Conservation (phyloP, 2,329 filamentous ascomycete genomes). For the Dactylonectria macrodidyma region DNA sequence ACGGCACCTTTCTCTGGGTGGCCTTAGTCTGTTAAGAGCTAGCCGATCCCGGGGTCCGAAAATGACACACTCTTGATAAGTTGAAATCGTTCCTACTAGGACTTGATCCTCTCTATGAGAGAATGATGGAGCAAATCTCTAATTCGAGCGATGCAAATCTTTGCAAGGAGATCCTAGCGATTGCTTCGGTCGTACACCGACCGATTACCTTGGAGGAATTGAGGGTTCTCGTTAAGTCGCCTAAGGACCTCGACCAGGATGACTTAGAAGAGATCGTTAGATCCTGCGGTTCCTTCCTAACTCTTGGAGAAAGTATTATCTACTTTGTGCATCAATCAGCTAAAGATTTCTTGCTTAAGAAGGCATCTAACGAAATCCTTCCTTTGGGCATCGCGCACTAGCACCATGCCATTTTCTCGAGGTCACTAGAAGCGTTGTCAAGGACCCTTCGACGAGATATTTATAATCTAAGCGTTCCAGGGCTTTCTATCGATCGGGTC, state of each 20-base stretch:
- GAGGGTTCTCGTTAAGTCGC: constrained; percentile 35
- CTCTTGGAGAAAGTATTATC: constrained; percentile 46
- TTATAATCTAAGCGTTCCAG: constrained; percentile 46
- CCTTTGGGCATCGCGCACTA: constrained; percentile 41
- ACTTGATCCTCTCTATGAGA: constrained; percentile 54
- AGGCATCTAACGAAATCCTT: constrained; percentile 47
- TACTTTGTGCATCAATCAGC: constrained; percentile 60
- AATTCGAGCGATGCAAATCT: constrained; percentile 46
- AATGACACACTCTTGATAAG: constrained; percentile 28
- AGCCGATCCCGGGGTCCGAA: not conserved
- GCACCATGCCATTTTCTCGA: constrained; percentile 52
- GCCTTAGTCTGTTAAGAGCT: constrained; percentile 38
- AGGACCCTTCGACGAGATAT: constrained; percentile 54
- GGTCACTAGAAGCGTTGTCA: constrained; percentile 52
- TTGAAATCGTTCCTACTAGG: constrained; percentile 51
- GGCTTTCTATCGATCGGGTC: constrained; percentile 27
- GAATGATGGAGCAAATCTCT: constrained; percentile 55
- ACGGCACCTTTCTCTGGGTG: constrained; percentile 53
- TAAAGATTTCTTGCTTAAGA: constrained; percentile 57
- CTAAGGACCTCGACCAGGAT: constrained; percentile 32
- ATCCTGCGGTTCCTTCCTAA: constrained; percentile 58
- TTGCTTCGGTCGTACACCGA: constrained; percentile 49
- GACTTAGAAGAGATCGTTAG: constrained; percentile 48
- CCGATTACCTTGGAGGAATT: constrained; percentile 56
- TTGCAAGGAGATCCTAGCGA: constrained; percentile 53